phyloP scores from a whole-genome alignment of 768 basidiomycete genomes.

The Mycena maculata region DNA sequence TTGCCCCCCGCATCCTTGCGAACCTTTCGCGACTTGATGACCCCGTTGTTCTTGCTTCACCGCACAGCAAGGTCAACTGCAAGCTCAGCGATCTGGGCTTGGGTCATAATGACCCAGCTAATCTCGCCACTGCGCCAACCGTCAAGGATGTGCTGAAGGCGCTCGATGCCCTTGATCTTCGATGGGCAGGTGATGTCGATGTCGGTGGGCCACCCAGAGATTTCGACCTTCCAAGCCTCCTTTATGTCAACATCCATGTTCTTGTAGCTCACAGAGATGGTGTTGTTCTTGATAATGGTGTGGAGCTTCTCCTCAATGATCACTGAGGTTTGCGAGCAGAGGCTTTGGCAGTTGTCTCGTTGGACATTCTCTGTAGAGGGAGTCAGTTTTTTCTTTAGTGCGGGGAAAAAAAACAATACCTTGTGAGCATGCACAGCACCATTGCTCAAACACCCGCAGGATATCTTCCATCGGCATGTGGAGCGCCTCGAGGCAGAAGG shows the following conservation, averaged over 20 bases:
- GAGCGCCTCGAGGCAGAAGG: constrained; percentile 5
- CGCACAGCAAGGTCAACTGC: neutral
- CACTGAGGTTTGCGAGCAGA: neutral
- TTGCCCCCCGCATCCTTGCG: neutral
- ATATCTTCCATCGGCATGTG: neutral
- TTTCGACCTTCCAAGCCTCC: neutral
- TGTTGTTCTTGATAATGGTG: neutral
- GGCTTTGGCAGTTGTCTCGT: neutral
- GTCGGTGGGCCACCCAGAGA: constrained; percentile 1
- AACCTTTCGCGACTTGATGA: neutral
- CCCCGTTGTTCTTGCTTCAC: neutral
- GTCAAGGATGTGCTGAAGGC: neutral
- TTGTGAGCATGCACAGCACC: neutral
- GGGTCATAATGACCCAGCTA: neutral
- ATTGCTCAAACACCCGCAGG: neutral
- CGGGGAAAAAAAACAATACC: neutral
- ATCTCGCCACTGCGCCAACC: neutral
- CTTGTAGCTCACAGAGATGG: neutral
- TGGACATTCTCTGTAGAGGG: neutral
- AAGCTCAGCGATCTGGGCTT: neutral
- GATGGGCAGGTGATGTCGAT: neutral
- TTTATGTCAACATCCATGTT: constrained; percentile 1
- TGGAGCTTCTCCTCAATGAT: neutral
- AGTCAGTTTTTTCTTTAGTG: neutral
- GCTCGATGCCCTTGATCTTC: neutral